A percentile compares a stretch with the other conserved stretches of the same genome.
phyloP scores from a whole-genome alignment of 2,329 filamentous ascomycete species.

The Aspergillus brunneoviolaceus region DNA sequence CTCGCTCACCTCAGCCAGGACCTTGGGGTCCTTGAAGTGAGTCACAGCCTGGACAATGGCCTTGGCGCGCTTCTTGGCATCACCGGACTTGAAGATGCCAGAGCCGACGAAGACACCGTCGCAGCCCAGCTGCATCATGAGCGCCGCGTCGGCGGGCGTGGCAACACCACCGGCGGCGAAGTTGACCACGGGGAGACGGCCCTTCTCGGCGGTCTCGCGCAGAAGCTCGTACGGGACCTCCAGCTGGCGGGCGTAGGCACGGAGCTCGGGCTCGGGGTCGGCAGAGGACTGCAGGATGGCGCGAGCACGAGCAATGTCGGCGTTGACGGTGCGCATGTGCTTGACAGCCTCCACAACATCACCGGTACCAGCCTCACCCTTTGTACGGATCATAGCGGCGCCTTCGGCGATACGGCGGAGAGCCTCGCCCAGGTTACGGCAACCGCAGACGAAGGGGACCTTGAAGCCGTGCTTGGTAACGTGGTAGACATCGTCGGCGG shows the following conservation, averaged over 20 bases:
- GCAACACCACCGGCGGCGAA: constrained; percentile 98
- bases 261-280: constrained; percentile 66
- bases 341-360: constrained; percentile 95
- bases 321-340: constrained; percentile 89
- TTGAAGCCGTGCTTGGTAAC: constrained; percentile 83
- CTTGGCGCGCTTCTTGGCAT: constrained; percentile 84
- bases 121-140: constrained; percentile 99
- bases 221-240: constrained; percentile 76
- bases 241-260: constrained; percentile 77
- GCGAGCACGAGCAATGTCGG: constrained; percentile 72
- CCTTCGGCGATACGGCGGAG: constrained; percentile 87
- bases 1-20: constrained; percentile 81
- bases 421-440: constrained; percentile 90
- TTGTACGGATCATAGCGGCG: constrained; percentile 97
- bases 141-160: constrained; percentile 92
- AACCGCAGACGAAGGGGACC: constrained; percentile 93
- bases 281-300: constrained; percentile 48
- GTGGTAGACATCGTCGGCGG: constrained; percentile 86
- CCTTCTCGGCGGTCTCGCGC: constrained; percentile 81
- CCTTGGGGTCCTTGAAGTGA: constrained; percentile 80
- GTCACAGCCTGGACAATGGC: constrained; percentile 94
- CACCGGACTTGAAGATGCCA: constrained; percentile 95
- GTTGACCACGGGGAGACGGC: constrained; percentile 90
- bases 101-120: constrained; percentile 97
- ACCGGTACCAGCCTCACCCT: constrained; percentile 95